A percentile compares a stretch with the other conserved stretches of the same genome.
These are phyloP conservation scores for Aphanoascus verrucosus DNA, from an alignment of 2,329 filamentous ascomycete species.

Conservation along the genomic window DNA sequence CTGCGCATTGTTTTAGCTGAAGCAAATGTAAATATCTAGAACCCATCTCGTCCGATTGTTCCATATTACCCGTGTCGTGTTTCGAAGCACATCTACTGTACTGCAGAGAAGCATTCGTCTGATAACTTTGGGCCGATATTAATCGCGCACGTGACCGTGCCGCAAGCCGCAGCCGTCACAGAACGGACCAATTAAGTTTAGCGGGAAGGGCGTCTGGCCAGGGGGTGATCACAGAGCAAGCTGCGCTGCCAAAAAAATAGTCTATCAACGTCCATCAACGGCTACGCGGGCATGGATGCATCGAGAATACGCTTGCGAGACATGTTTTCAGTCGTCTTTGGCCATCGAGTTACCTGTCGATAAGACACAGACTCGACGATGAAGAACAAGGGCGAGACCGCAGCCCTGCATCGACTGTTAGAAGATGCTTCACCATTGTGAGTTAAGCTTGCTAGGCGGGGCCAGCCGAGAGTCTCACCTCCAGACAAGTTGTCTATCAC, in stretches of 20 bases:
- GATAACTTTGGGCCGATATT: not conserved
- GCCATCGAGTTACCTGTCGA: not conserved
- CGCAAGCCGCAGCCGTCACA: not conserved
- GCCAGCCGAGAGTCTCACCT: conserved; percentile 7
- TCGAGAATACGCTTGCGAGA: not conserved
- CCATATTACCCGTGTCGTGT: not conserved
- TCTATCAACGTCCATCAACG: not conserved
- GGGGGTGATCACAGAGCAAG: not conserved
- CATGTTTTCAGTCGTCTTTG: not conserved
- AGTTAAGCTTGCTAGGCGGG: conserved; percentile 7
- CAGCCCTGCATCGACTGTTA: conserved; percentile 6
- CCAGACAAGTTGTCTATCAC: not conserved
- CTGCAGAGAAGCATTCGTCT: too few species aligned
- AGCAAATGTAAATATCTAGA: not conserved
- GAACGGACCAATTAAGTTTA: not conserved
- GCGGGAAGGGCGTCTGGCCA: not conserved
- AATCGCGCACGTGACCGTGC: not conserved
- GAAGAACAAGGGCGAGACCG: conserved; percentile 2
- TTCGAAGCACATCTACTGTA: too few species aligned
- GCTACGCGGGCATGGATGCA: not conserved
- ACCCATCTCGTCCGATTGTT: not conserved
- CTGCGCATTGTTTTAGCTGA: not conserved
- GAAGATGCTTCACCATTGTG: conserved; percentile 13
- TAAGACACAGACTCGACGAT: not conserved
- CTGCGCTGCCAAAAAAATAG: not conserved